These are phyloP conservation scores for Ascochyta fabae DNA, from an alignment of 2,329 filamentous ascomycete species.

Conservation along the genomic window DNA sequence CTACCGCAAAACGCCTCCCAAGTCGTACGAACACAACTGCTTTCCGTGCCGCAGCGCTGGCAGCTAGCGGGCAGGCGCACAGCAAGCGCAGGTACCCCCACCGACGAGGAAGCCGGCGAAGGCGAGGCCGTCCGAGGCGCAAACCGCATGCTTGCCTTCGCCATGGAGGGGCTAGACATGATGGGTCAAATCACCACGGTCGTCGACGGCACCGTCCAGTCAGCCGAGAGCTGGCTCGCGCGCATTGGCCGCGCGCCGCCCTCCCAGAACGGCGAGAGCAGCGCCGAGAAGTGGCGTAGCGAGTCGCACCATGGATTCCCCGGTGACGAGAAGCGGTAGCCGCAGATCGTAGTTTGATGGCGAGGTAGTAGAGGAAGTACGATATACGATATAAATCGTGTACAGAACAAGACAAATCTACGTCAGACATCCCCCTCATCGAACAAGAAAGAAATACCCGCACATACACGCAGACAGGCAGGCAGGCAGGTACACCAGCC, in stretches of 20 bases:
- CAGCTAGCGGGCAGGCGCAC: constrained; percentile 67
- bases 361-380: too few relatives aligned
- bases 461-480: too few relatives aligned
- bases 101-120: constrained; percentile 18
- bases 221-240: constrained; percentile 91
- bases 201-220: constrained; percentile 85
- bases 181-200: constrained; percentile 89
- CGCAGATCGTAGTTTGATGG: background rate
- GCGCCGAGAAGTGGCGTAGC: constrained; percentile 1
- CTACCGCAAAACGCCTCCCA: constrained; percentile 86
- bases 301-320: background rate
- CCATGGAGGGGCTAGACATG: constrained; percentile 91
- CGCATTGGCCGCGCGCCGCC: constrained; percentile 62
- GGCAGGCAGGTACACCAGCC: too few relatives aligned
- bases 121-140: constrained; percentile 63
- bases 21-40: constrained; percentile 82
- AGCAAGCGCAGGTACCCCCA: background rate
- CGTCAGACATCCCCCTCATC: too few relatives aligned
- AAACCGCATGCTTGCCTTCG: constrained; percentile 81
- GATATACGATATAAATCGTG: too few relatives aligned
- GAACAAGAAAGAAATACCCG: too few relatives aligned
- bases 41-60: constrained; percentile 84
- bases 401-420: too few relatives aligned
- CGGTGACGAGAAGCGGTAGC: constrained; percentile 1
- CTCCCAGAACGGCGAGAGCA: background rate